Evolutionary conservation across 192 early-diverging fungal genomes (phyloP), one percentile per base, ranked within the genome.

Genomic region (Gamsiella multidivaricata): DNA sequence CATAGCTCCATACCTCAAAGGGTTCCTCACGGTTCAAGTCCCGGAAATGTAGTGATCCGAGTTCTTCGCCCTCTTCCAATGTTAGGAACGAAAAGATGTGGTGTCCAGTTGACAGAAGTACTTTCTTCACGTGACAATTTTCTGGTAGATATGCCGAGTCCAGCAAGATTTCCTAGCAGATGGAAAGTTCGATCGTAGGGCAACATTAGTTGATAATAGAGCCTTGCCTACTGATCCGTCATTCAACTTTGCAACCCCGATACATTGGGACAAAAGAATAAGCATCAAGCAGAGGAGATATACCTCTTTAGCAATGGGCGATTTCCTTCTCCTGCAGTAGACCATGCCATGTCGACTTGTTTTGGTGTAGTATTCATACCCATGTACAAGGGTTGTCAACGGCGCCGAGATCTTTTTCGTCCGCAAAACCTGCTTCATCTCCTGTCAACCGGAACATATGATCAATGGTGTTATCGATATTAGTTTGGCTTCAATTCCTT

Each of bases 311-410:
- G 83, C 65, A 51, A 79, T 54, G 26, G 54, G 46, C 15, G 61
- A 53, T 7, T 81, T 70, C 28, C 58, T 70, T 43, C 81, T 82
- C 33, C 87, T 65, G 54, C 82, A 83, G 54, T 88, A 88, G 8
- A 86, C 68, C 66, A 80, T 71, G 2, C 87, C 87, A 49, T 81
- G 65, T 2, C 81, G 54, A 53, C 76, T 83, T 17, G 76, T 80
- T 34, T 78, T 82, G 10, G 85, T 80, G 50, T 86, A 88, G 58
- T 86, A 88, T 31, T 88, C 87, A 29, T 82, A 88, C 26, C 85
- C 87, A 33, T 79, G 58, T 4, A 76, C 80, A 32, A 72, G 29
- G 3, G 83, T 85, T 23, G 80, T 85, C 42, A 88, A 54, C 6
- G 87, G 85, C 20, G 82, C 80, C 20, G 82, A 55, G 17, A 71